phyloP scores from a whole-genome alignment of 176 grass and related monocot genomes.

The Cenchrus purpureus region DNA sequence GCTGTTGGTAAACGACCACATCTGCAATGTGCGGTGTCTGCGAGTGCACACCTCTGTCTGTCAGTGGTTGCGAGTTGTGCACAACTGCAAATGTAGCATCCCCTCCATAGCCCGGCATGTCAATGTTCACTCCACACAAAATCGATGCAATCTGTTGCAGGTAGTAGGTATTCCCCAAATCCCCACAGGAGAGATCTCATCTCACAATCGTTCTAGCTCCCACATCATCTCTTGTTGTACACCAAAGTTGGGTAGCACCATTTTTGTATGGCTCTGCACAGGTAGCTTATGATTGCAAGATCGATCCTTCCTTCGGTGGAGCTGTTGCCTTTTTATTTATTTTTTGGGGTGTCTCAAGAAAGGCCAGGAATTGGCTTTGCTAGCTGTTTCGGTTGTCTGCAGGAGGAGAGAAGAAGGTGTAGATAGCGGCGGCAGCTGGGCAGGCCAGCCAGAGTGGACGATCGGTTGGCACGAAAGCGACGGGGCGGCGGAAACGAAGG shows the following conservation, averaged over 20 bases:
- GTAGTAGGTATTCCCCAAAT: not conserved
- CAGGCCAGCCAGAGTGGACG: constrained; percentile 49
- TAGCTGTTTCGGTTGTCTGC: constrained; percentile 25
- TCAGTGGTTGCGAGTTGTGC: not conserved
- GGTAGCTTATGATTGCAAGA: not conserved
- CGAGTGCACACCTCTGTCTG: too few species aligned
- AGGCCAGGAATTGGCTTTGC: not conserved
- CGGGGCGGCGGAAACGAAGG: constrained; percentile 30
- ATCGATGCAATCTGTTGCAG: not conserved
- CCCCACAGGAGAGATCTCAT: not conserved
- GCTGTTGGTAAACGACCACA: too few species aligned
- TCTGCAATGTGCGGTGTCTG: too few species aligned
- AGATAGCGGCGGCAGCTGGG: not conserved
- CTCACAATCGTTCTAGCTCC: too few species aligned
- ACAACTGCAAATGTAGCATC: not conserved
- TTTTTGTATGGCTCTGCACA: not conserved
- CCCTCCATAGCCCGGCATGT: not conserved
- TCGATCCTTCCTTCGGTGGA: not conserved
- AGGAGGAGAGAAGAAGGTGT: not conserved
- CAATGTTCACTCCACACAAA: not conserved
- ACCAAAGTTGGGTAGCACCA: not conserved
- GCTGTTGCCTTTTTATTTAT: not conserved
- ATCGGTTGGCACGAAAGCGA: constrained; percentile 63
- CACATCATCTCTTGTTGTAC: not conserved
- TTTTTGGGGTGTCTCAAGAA: not conserved